Conservation (phyloP, 305 asterid genomes). For the Plantago rigida region DNA sequence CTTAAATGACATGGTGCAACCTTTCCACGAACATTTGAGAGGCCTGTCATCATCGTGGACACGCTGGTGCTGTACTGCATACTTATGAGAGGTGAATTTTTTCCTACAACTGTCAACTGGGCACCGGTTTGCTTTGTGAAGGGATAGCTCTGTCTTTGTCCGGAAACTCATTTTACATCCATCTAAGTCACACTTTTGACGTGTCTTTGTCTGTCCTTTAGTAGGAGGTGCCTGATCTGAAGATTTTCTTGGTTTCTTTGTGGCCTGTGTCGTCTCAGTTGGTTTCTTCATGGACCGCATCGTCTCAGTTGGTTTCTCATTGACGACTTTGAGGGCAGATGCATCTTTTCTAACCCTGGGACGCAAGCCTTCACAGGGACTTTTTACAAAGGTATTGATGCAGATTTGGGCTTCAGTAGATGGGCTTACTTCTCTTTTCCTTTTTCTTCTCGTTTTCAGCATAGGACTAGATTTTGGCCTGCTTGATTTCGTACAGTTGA, state of each 20-base stretch:
- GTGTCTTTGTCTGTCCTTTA: slow-evolving; percentile 33
- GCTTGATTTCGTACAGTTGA: slow-evolving; percentile 23
- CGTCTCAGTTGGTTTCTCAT: slow-evolving; percentile 24
- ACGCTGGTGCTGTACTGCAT: slow-evolving; percentile 58
- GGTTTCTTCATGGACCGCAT: too few species aligned
- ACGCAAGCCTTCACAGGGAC: slow-evolving; percentile 94
- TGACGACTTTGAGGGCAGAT: slow-evolving; percentile 20
- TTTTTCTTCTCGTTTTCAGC: slow-evolving; percentile 35
- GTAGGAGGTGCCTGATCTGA: slow-evolving; percentile 26
- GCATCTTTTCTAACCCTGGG: slow-evolving; percentile 42
- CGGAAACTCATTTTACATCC: slow-evolving; percentile 63
- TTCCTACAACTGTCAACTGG: slow-evolving; percentile 66
- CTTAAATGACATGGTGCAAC: slow-evolving; percentile 73
- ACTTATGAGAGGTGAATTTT: slow-evolving; percentile 70
- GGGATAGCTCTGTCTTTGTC: slow-evolving; percentile 53
- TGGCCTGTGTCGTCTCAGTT: slow-evolving; percentile 19
- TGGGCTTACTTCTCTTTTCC: slow-evolving; percentile 45
- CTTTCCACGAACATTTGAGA: slow-evolving; percentile 74
- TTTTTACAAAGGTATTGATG: slow-evolving; percentile 41
- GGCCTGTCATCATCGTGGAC: slow-evolving; percentile 80
- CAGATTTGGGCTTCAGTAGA: slow-evolving; percentile 29
- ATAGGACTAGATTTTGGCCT: slow-evolving; percentile 15
- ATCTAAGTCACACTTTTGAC: slow-evolving; percentile 50
- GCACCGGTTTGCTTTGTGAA: slow-evolving; percentile 66
- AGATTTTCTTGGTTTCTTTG: slow-evolving; percentile 31